These are phyloP conservation scores for Diutina mesorugosa DNA, from an alignment of 1,139 yeast species.

Conservation along the genomic window DNA sequence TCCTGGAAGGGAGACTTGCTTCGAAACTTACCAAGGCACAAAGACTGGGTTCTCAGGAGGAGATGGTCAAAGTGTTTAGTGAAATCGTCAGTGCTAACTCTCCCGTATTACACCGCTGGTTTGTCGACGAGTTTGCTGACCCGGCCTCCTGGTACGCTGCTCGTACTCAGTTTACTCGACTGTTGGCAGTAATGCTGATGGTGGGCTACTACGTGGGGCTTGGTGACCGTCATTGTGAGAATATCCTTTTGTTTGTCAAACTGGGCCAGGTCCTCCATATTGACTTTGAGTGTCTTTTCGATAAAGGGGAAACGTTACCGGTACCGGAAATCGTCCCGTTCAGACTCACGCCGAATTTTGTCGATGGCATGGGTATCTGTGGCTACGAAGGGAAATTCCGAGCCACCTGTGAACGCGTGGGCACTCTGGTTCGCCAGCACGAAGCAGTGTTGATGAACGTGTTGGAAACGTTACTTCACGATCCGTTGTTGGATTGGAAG, in stretches of 20 bases:
- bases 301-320: constrained; percentile 58
- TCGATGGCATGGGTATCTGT: constrained; percentile 83
- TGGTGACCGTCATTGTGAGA: constrained; percentile 96
- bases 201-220: constrained; percentile 85
- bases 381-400: constrained; percentile 90
- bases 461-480: constrained; percentile 84
- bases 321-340: constrained; percentile 93
- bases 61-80: constrained; percentile 17
- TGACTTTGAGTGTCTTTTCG: constrained; percentile 93
- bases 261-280: constrained; percentile 83
- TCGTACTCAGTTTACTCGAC: constrained; percentile 59
- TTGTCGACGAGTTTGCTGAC: constrained; percentile 76
- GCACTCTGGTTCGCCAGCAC: constrained; percentile 56
- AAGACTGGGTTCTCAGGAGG: constrained; percentile 1
- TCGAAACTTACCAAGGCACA: constrained; percentile 23
- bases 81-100: constrained; percentile 32
- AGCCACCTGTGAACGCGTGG: constrained; percentile 75
- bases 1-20: constrained; percentile 22
- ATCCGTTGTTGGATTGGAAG: constrained; percentile 73
- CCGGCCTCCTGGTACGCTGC: constrained; percentile 83
- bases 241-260: constrained; percentile 59
- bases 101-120: constrained; percentile 82
- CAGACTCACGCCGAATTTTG: constrained; percentile 75
- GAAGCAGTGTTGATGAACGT: constrained; percentile 88
- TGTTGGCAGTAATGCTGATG: constrained; percentile 94